Conservation (phyloP, 495 filamentous ascomycete genomes). For the Chaetomium tenue region DNA sequence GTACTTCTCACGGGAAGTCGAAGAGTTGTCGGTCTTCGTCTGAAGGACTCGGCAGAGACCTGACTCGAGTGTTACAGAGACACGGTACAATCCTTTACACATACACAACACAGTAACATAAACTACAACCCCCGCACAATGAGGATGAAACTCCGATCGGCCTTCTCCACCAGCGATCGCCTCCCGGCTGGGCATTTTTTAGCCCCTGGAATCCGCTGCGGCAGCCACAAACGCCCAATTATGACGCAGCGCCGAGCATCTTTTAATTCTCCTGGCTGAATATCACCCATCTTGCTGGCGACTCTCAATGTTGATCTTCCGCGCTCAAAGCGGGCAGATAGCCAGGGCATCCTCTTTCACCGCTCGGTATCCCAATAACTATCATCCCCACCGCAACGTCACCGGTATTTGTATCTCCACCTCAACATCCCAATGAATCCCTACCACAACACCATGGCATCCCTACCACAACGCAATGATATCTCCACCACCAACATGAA, state of each 20-base stretch:
- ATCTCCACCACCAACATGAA: too few species aligned
- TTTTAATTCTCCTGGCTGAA: not conserved
- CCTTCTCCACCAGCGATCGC: not conserved
- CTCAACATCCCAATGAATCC: too few species aligned
- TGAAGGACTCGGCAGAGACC: not conserved
- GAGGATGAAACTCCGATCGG: too few species aligned
- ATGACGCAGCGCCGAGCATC: not conserved
- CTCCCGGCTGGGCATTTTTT: not conserved
- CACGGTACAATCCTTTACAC: too few species aligned
- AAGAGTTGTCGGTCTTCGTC: too few species aligned
- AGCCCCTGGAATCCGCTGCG: not conserved
- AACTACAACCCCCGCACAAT: too few species aligned
- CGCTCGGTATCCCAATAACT: not conserved
- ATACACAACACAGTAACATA: too few species aligned
- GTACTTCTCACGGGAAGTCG: too few species aligned
- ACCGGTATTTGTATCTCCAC: too few species aligned
- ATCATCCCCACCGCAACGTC: too few species aligned
- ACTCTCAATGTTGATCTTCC: not conserved
- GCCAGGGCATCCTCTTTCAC: too few species aligned
- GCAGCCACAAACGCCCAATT: not conserved
- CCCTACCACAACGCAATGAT: not conserved
- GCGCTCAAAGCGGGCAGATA: too few species aligned
- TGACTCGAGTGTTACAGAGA: not conserved
- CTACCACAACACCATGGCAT: not conserved
- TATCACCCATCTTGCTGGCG: not conserved